Conservation (phyloP, 495 filamentous ascomycete genomes). For the Ramalina peruviana region DNA sequence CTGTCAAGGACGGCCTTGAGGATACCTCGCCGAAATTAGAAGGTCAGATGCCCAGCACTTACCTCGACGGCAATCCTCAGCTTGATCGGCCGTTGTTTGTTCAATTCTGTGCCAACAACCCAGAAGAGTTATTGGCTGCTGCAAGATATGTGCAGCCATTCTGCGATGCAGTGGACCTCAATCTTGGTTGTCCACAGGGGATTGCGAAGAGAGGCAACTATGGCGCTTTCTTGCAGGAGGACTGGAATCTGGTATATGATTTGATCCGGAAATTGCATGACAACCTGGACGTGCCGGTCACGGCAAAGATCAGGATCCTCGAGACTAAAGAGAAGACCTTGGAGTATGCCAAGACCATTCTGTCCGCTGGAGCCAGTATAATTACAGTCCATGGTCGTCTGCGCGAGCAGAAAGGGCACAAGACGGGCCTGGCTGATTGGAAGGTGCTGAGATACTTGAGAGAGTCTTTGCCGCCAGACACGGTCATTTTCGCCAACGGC, state of each 20-base stretch:
- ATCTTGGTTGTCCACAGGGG: conserved; percentile 94
- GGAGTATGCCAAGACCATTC: conserved; percentile 76
- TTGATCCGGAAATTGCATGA: conserved; percentile 67
- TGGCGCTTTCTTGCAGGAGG: conserved; percentile 88
- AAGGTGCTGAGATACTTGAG: conserved; percentile 64
- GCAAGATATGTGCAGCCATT: conserved; percentile 63
- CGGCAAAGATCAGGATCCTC: conserved; percentile 86
- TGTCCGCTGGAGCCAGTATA: conserved; percentile 81
- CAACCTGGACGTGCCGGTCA: conserved; percentile 64
- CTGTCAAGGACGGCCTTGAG: conserved; percentile 34
- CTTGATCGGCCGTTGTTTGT: conserved; percentile 84
- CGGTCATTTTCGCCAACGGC: conserved; percentile 92
- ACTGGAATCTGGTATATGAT: conserved; percentile 65
- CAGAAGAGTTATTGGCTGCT: conserved; percentile 59
- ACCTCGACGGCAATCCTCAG: conserved; percentile 73
- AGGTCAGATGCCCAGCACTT: conserved; percentile 19
- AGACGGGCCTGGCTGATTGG: conserved; percentile 93
- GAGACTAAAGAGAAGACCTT: conserved; percentile 77
- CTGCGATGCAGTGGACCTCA: conserved; percentile 92
- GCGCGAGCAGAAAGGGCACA: conserved; percentile 89
- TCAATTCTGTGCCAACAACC: conserved; percentile 91
- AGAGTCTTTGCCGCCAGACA: conserved; percentile 68
- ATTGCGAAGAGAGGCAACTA: conserved; percentile 86
- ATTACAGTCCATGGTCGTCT: conserved; percentile 82
- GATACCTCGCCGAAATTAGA: not conserved